phyloP scores from a whole-genome alignment of 305 asterid species.

The Striga hermonthica region DNA sequence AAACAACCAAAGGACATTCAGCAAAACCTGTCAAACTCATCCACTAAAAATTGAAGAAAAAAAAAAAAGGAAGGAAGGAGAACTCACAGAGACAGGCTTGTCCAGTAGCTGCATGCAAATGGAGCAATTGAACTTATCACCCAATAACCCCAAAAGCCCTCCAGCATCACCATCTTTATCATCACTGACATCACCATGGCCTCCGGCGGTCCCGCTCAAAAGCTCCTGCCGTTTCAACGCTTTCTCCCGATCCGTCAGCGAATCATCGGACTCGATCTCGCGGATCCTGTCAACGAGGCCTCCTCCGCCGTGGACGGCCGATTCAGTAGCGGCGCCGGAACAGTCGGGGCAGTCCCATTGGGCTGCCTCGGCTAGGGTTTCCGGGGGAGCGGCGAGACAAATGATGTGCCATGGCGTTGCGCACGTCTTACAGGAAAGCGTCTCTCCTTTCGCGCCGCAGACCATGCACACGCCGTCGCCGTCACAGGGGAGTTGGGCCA shows the following conservation, averaged over 20 bases:
- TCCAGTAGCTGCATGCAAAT: slow-evolving; percentile 93
- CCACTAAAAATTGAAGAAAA: slow-evolving; percentile 20
- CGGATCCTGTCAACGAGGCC: slow-evolving; percentile 64
- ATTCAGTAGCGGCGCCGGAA: slow-evolving; percentile 26
- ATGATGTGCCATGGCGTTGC: slow-evolving; percentile 82
- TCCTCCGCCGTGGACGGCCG: slow-evolving; percentile 39
- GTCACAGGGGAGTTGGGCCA: slow-evolving; percentile 72
- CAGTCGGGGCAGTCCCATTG: slow-evolving; percentile 87
- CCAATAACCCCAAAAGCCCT: slow-evolving; percentile 52
- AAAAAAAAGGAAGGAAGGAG: slow-evolving; percentile 5
- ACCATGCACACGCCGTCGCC: slow-evolving; percentile 84
- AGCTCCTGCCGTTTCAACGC: slow-evolving; percentile 78
- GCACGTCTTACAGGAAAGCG: slow-evolving; percentile 67
- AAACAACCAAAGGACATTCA: background rate
- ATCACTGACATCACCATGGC: slow-evolving; percentile 7
- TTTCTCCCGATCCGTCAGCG: slow-evolving; percentile 66
- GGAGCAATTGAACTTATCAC: slow-evolving; percentile 69
- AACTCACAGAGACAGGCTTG: slow-evolving; percentile 71
- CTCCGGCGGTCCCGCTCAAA: slow-evolving; percentile 42
- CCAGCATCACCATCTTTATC: slow-evolving; percentile 32
- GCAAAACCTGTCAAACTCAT: slow-evolving; percentile 9
- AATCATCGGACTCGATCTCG: slow-evolving; percentile 62
- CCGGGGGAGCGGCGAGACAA: slow-evolving; percentile 49
- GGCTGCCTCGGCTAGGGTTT: slow-evolving; percentile 55
- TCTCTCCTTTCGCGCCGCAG: slow-evolving; percentile 58